Percentiles rank a stretch among this genome's conserved stretches.
Evolutionary conservation across 1,284 basidiomycete species (phyloP).

Genomic region (Leccinum insolens): DNA sequence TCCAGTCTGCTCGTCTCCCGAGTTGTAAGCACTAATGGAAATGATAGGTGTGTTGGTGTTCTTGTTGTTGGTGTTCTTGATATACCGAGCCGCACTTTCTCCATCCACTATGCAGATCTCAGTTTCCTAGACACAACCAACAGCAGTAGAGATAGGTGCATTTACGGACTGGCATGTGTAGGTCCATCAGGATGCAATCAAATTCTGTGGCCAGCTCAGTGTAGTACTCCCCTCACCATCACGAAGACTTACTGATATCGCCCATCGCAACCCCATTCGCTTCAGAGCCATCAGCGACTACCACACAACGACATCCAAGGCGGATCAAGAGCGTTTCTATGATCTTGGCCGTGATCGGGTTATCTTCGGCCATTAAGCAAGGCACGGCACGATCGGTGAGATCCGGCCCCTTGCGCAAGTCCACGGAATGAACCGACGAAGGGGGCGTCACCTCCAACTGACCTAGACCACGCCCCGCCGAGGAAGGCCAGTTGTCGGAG

Average conservation of each 20-base stretch:
- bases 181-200: too few species aligned
- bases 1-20: conserved; percentile 70
- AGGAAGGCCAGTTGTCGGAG: conserved; percentile 73
- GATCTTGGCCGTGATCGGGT: conserved; percentile 95
- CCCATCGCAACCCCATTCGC: conserved; percentile 97
- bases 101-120: conserved; percentile 68
- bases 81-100: conserved; percentile 89
- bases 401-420: conserved; percentile 71
- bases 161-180: too few species aligned
- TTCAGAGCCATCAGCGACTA: conserved; percentile 95
- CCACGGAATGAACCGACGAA: conserved; percentile 78
- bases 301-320: conserved; percentile 91
- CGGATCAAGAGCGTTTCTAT: conserved; percentile 92
- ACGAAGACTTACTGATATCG: conserved; percentile 78
- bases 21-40: conserved; percentile 85
- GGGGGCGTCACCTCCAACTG: conserved; percentile 67
- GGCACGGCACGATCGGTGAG: conserved; percentile 81
- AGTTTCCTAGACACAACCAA: conserved; percentile 1
- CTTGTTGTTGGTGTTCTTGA: conserved; percentile 93
- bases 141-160: too few species aligned
- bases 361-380: conserved; percentile 95
- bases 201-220: too few species aligned
- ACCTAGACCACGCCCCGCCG: conserved; percentile 52
- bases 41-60: conserved; percentile 91
- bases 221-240: background rate